Evolutionary conservation across 352 stramenopile species (phyloP), one percentile per base, ranked within the genome.

Genomic region (Globisporangium spinosum): DNA sequence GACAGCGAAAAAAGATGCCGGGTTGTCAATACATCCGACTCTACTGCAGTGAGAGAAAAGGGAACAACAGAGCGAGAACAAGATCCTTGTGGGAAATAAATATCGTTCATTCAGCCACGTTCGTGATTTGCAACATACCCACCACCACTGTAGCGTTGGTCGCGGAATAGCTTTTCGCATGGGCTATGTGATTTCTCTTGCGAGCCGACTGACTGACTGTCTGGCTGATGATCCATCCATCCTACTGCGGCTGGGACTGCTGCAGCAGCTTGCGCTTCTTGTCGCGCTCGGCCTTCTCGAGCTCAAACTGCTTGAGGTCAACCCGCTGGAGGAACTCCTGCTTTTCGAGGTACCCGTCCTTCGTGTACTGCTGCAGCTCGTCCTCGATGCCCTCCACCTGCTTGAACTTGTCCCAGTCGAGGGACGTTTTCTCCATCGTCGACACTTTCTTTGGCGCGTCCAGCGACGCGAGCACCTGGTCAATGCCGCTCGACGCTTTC

Each of bases 331-430:
- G 82, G 76, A 99, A 99, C 70, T 98, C 91, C 67, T 98, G 93
- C 72, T 98, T 98, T 64, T 98, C 94, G 61, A 98, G 81, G 77
- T 95, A 98, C 68, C 91, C 96, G 69, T 98, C 87, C 70, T 98
- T 98, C 7, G 87, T 96, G 77, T 95, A 87, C 58, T 98, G 93
- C 38, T 89, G 80, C 15, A 99, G 76, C 65, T 98, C 91, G 58
- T 98, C 94, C 54, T 97, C 88, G 59, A 98, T 89, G 51, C 89
- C 89, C 60, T 97, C 81, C 38, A 94, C 77, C 45, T 95, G 80
- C 73, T 99, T 99, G 81, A 98, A 99, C 25, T 89, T 85, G 75
- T 98, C 93, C 96, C 96, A 99, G 76, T 99, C 96, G 17, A 97
- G 74, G 35, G 83, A 96, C 43, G 95, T 96, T 74, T 99, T 99